Evolutionary conservation across 768 basidiomycete genomes (phyloP).

Genomic region (Kwoniella mangroviensis): DNA sequence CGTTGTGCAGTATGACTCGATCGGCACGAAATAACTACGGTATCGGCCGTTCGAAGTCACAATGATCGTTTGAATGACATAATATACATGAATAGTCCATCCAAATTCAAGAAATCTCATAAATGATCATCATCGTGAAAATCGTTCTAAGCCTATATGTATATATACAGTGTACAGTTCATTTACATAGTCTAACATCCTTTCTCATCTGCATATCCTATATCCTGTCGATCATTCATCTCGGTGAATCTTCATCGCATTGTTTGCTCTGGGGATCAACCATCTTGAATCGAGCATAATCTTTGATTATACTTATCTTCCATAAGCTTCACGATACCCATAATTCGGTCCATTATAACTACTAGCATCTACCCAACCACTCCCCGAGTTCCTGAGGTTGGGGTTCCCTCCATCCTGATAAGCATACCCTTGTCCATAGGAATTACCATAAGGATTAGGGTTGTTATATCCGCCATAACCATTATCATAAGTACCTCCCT

Average conservation of each 20-base stretch:
- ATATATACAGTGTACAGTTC: background rate
- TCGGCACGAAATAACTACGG: no score
- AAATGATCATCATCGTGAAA: background rate
- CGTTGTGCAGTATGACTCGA: no score
- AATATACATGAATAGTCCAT: background rate
- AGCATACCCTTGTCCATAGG: constrained; percentile 5
- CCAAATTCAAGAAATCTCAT: background rate
- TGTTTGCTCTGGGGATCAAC: background rate
- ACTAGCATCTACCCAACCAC: constrained; percentile 25
- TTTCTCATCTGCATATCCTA: background rate
- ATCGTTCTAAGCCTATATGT: background rate
- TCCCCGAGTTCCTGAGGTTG: background rate
- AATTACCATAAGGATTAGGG: background rate
- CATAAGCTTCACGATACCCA: constrained; percentile 27
- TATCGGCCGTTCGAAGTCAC: no score
- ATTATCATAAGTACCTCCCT: constrained; percentile 2
- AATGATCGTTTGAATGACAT: no score
- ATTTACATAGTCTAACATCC: background rate
- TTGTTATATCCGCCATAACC: constrained; percentile 1
- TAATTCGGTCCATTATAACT: constrained; percentile 25
- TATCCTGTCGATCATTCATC: no score
- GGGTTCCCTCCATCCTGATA: constrained; percentile 18
- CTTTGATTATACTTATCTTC: constrained; percentile 3
- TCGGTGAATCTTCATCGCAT: no score
- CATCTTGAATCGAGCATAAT: background rate